These are phyloP conservation scores for Sarocladium oryzae DNA, from an alignment of 2,329 filamentous ascomycete species.

Conservation along the genomic window DNA sequence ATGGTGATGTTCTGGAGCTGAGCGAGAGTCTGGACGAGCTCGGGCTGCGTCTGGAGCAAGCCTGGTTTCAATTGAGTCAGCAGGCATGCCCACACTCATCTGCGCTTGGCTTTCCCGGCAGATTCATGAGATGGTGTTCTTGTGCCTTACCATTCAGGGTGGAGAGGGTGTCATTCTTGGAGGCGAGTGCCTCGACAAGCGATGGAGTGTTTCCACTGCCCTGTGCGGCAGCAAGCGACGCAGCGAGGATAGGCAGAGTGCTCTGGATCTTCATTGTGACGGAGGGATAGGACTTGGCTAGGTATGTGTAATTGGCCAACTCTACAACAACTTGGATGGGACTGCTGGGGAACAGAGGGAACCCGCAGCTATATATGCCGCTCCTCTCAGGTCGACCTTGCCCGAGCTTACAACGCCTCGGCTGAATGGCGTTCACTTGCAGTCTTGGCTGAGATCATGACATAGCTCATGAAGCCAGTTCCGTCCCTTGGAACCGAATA, in stretches of 20 bases:
- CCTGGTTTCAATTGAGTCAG: background rate
- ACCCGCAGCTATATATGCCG: background rate
- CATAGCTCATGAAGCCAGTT: background rate
- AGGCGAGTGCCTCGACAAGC: conserved; percentile 18
- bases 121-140: too few species aligned
- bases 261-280: conserved; percentile 18
- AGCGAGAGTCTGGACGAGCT: conserved; percentile 14
- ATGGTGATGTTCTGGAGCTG: conserved; percentile 25
- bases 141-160: conserved; percentile 16
- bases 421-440: background rate
- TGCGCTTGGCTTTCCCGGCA: too few species aligned
- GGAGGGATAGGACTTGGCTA: background rate
- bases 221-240: conserved; percentile 17
- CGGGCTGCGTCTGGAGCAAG: conserved; percentile 16
- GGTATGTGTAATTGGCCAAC: too few species aligned
- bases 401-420: conserved; percentile 3
- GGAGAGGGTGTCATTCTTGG: conserved; percentile 22
- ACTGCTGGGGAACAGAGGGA: too few species aligned
- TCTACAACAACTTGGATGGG: too few species aligned
- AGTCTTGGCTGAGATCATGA: conserved; percentile 8
- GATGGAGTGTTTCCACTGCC: conserved; percentile 13
- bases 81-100: background rate
- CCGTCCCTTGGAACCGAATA: background rate
- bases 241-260: conserved; percentile 15
- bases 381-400: background rate